Percentiles rank a stretch among this genome's conserved stretches.
These are phyloP conservation scores for Phytophthora pisi DNA, from an alignment of 352 stramenopile species.

Conservation along the genomic window DNA sequence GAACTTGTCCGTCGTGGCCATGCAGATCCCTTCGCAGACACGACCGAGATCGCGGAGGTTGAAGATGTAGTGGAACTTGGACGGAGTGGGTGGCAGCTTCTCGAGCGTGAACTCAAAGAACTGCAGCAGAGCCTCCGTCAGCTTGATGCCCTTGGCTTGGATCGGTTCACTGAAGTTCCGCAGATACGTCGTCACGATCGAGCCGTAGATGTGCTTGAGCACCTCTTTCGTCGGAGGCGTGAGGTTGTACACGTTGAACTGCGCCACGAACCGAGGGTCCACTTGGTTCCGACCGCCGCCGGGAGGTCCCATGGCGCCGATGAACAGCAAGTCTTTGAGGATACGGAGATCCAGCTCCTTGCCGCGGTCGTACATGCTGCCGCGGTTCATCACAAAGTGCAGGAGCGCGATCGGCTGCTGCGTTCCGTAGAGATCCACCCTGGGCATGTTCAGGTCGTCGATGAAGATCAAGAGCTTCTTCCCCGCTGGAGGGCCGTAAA, in stretches of 20 bases:
- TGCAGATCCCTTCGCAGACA: slow-evolving; percentile 95
- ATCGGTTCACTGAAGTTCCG: slow-evolving; percentile 90
- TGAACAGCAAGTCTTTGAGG: slow-evolving; percentile 94
- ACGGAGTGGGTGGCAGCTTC: slow-evolving; percentile 92
- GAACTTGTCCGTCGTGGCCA: slow-evolving; percentile 92
- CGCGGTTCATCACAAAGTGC: slow-evolving; percentile 93
- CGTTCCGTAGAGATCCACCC: slow-evolving; percentile 95
- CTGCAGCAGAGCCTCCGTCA: slow-evolving; percentile 87
- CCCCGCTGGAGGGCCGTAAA: slow-evolving; percentile 92
- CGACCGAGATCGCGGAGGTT: slow-evolving; percentile 95
- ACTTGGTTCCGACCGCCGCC: slow-evolving; percentile 94
- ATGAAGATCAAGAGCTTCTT: slow-evolving; percentile 96
- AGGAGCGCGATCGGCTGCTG: slow-evolving; percentile 96
- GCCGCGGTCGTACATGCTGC: slow-evolving; percentile 93
- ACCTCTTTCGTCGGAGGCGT: slow-evolving; percentile 91
- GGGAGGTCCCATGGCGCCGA: slow-evolving; percentile 95
- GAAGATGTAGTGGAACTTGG: slow-evolving; percentile 98
- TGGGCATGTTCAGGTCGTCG: slow-evolving; percentile 98
- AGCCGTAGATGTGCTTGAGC: slow-evolving; percentile 92
- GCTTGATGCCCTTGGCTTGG: slow-evolving; percentile 71
- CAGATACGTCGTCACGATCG: slow-evolving; percentile 92
- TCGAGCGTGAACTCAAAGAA: slow-evolving; percentile 93
- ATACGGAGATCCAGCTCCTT: slow-evolving; percentile 95
- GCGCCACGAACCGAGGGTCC: slow-evolving; percentile 93
- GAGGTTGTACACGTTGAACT: slow-evolving; percentile 97